Conservation (phyloP, 1,284 basidiomycete genomes). For the Sutorius eximius region DNA sequence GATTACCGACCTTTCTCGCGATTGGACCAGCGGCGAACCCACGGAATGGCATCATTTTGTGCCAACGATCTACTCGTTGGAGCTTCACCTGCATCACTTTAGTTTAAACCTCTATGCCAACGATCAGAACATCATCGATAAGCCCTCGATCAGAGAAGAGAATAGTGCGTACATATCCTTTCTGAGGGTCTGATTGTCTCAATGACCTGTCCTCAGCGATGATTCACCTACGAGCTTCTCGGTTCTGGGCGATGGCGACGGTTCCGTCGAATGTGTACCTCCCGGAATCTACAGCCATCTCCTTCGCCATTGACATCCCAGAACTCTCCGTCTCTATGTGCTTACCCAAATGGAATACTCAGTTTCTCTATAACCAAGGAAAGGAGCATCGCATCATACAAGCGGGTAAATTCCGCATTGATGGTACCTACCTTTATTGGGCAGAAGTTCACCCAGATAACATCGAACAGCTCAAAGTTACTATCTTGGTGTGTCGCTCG, state of each 20-base stretch:
- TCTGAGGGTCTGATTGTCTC: constrained; percentile 7
- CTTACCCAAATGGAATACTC: constrained; percentile 87
- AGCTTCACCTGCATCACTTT: constrained; percentile 73
- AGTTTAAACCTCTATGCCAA: constrained; percentile 84
- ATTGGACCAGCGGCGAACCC: constrained; percentile 83
- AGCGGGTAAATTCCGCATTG: constrained; percentile 56
- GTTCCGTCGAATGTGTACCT: constrained; percentile 75
- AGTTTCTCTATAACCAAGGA: constrained; percentile 65
- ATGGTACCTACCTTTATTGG: constrained; percentile 76
- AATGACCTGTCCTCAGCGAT: constrained; percentile 52
- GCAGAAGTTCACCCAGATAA: constrained; percentile 65
- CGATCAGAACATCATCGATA: constrained; percentile 94
- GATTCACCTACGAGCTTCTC: constrained; percentile 62
- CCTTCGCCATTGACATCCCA: constrained; percentile 65
- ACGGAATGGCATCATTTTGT: constrained; percentile 80
- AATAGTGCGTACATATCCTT: constrained; percentile 54
- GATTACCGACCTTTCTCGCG: constrained; percentile 84
- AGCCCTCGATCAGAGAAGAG: constrained; percentile 72
- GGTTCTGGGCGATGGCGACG: constrained; percentile 50
- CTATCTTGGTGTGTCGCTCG: constrained; percentile 56
- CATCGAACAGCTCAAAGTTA: constrained; percentile 75
- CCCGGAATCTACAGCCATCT: constrained; percentile 66
- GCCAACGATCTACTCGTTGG: constrained; percentile 75
- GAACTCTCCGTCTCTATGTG: constrained; percentile 60
- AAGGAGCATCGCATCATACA: constrained; percentile 61